These are phyloP conservation scores for Lagenaria siceraria DNA, from an alignment of 306 rosid species.

Conservation along the genomic window DNA sequence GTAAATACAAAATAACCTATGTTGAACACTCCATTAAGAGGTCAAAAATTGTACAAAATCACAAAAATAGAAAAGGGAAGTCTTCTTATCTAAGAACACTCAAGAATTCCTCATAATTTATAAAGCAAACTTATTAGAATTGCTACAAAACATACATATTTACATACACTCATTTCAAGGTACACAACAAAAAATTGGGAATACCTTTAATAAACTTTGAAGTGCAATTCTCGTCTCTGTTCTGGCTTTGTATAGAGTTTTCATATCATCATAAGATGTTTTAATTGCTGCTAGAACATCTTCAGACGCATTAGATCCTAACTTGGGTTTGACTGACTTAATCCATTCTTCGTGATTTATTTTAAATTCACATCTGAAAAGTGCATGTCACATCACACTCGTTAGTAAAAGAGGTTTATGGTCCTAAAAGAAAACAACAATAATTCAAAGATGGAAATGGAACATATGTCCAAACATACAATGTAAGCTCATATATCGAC, in stretches of 20 bases:
- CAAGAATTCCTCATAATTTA: neutral
- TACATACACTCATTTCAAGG: neutral
- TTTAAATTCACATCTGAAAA: constrained; percentile 77
- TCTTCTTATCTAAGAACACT: neutral
- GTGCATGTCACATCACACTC: constrained; percentile 9
- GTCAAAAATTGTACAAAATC: neutral
- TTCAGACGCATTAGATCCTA: constrained; percentile 38
- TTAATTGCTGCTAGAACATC: constrained; percentile 45
- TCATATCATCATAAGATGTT: constrained; percentile 43
- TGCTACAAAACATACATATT: neutral
- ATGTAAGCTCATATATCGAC: neutral
- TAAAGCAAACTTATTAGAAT: neutral
- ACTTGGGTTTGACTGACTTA: constrained; percentile 54
- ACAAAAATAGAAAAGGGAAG: neutral
- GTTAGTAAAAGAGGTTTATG: neutral
- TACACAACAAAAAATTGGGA: neutral
- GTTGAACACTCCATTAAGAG: too few species aligned
- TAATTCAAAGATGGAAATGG: neutral
- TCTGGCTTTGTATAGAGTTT: constrained; percentile 62
- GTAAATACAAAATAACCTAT: too few species aligned
- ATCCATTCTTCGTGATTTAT: constrained; percentile 81
- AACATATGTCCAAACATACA: neutral
- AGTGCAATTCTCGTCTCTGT: constrained; percentile 68
- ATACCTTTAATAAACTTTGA: constrained; percentile 71
- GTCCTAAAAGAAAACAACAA: neutral